Base-by-base conservation (phyloP, 1,284 basidiomycete species). In the Sanghuangporus weigelae region DNA sequence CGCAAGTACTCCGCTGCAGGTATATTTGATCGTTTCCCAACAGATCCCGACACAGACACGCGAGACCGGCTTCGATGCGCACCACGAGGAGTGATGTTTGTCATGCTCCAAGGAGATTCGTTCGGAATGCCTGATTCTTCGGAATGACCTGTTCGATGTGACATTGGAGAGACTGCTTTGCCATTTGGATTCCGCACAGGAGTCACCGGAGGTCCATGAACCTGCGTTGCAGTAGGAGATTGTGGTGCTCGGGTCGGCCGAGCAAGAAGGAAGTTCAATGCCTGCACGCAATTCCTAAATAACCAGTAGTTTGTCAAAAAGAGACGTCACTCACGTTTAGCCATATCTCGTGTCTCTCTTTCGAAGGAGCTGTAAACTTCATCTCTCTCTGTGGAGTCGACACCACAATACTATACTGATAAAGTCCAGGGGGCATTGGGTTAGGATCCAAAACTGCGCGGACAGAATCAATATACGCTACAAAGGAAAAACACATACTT, bases 281-380 rank as follows among this genome's bases (percentile, higher is more conserved):
- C 93, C 93, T 95, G 66, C 19, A 64, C 44, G 14, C 8, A 7
- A 46, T 16, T 26, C 26, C 26, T 2, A 26, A 26, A 26, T 26
- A 65, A 59, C 11, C 63, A 50, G 60, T 64, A 51, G 56, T 72
- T 51, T 68, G 54, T 55, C 19, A 12, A 55, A 58, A 46, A n/a
- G 23, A 35, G 48, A 64, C 11, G 21, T 36, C 14, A 76, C 85
- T 67, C 72, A 92, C 93, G 73, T 89, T 92, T 62, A 95, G 80
- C 97, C 97, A 99, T 62, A 98, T 92, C 68, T 98, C 95, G 74
- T 99, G 97, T 57, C 95, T 83, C 70, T 98, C 96, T 74, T 92
- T 92, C 19, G 89, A 95, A 0, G 92, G 90, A 3, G 96, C 95
- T 14, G 96, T 99, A 72, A 99, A 89, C 80, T 98, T 97, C 85